Conservation (phyloP, 1,139 yeast species). For the Saccharomyces hybrid region DNA sequence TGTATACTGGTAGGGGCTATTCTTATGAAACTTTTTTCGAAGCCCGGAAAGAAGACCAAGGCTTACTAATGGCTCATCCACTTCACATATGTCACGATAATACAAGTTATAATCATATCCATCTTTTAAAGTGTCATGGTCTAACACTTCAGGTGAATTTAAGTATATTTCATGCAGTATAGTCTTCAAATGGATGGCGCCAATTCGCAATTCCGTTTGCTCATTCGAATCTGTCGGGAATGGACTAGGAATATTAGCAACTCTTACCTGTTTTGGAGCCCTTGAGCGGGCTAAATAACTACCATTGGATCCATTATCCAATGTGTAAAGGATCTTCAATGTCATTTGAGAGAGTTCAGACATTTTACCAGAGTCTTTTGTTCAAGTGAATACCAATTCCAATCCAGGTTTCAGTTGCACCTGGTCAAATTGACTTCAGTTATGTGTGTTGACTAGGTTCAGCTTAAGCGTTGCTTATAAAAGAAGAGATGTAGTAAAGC, state of each 20-base stretch:
- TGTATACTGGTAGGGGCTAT: constrained; percentile 17
- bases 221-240: constrained; percentile 4
- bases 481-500: background rate
- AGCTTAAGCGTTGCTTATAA: background rate
- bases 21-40: constrained; percentile 18
- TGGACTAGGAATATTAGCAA: constrained; percentile 22
- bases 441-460: background rate
- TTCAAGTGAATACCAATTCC: background rate
- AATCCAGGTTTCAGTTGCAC: background rate
- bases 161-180: constrained; percentile 26
- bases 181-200: constrained; percentile 23
- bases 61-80: constrained; percentile 71
- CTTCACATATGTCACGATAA: constrained; percentile 64
- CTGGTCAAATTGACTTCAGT: background rate
- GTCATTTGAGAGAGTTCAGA: constrained; percentile 22
- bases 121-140: constrained; percentile 10
- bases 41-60: constrained; percentile 53
- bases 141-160: constrained; percentile 31
- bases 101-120: constrained; percentile 56
- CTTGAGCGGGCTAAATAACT: constrained; percentile 30
- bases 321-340: constrained; percentile 29
- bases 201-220: constrained; percentile 15
- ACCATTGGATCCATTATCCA: constrained; percentile 26
- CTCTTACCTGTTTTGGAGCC: constrained; percentile 21
- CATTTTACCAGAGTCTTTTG: constrained; percentile 10